Base-by-base conservation (phyloP, 2,329 filamentous ascomycete genomes). In the Alternaria ethzedia region DNA sequence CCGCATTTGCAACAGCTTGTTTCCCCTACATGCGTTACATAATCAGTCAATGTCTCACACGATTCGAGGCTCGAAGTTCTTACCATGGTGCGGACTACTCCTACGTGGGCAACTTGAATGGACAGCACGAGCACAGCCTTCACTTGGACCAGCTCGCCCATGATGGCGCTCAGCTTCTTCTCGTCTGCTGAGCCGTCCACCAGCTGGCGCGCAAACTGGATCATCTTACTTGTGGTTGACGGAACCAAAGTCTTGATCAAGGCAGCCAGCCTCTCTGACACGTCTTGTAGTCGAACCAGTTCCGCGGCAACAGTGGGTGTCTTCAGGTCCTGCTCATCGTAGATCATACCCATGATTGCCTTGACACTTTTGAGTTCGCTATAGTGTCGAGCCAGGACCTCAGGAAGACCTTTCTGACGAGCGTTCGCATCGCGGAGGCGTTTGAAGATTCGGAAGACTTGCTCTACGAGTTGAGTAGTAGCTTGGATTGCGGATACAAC, bases 51-150 rank as follows among this genome's bases (percentile, higher is more conserved):
- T 45, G 20, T 21, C 11, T 45, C 6, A 45, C 10, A 21, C n/a
- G n/a, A 45, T 20, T 20, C 20, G n/a, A 6, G 10, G 6, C 17
- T 45, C 17, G 6, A 20, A 45, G n/a, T 45, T 45, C 43, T 45
- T 23, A 45, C 43, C 17, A 64, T 63, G 28, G 28, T 56, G 49
- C 59, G 63, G 36, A 66, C 64, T 44, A 72, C 62, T 15, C 65
- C 68, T 1, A 72, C 64, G 46, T 69, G 61, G n/a, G 68, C 64
- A 25, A 70, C 57, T 28, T 70, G 61, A 13, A 72, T 70, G 52
- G 54, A 44, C 25, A 71, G 30, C 5, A 68, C 30, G 28, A 72
- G 56, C 36, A 43, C n/a, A 11, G 56, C 6, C 46, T 72, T 72
- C 9, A 68, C 63, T n/a, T 65, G 63, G 4, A 32, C 61, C 15